Conservation (phyloP, 2,329 filamentous ascomycete species). For the Colletotrichum melonis region DNA sequence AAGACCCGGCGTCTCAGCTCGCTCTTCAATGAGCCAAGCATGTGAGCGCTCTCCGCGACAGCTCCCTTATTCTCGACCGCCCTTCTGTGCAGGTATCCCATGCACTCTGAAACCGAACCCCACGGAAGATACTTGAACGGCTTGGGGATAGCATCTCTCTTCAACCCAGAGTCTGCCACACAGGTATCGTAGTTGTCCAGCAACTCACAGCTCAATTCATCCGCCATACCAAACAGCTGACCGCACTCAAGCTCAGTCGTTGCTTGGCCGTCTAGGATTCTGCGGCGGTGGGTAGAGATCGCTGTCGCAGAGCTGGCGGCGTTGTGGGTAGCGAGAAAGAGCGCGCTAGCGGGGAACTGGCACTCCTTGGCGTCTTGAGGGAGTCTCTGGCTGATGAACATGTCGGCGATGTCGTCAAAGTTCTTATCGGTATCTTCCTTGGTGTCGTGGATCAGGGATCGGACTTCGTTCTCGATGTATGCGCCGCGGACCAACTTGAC, state of each 20-base stretch:
- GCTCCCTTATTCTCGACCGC: conserved; percentile 39
- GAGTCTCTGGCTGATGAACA: conserved; percentile 73
- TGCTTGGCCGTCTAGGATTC: conserved; percentile 58
- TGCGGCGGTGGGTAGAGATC: conserved; percentile 67
- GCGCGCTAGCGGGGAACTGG: conserved; percentile 65
- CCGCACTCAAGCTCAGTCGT: conserved; percentile 53
- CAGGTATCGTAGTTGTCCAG: conserved; percentile 41
- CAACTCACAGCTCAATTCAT: conserved; percentile 83
- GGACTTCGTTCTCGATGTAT: conserved; percentile 77
- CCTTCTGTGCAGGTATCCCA: conserved; percentile 38
- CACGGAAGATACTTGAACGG: conserved; percentile 40
- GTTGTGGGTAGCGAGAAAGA: conserved; percentile 90
- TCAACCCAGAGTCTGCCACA: conserved; percentile 21
- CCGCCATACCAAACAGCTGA: conserved; percentile 77
- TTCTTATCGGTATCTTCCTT: conserved; percentile 77
- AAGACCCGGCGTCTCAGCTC: conserved; percentile 43
- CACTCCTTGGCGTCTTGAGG: conserved; percentile 40
- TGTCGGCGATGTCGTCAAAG: conserved; percentile 78
- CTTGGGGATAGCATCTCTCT: conserved; percentile 27
- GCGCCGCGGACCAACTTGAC: conserved; percentile 82
- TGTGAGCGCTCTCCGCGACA: conserved; percentile 38
- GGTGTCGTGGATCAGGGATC: conserved; percentile 77
- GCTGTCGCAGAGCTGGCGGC: conserved; percentile 60
- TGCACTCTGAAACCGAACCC: conserved; percentile 38
- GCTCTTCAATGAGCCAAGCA: conserved; percentile 43